Percentiles rank a stretch among this genome's conserved stretches.
These are phyloP conservation scores for Camellia sinensis DNA, from an alignment of 148 eudicot genomes.

Conservation along the genomic window DNA sequence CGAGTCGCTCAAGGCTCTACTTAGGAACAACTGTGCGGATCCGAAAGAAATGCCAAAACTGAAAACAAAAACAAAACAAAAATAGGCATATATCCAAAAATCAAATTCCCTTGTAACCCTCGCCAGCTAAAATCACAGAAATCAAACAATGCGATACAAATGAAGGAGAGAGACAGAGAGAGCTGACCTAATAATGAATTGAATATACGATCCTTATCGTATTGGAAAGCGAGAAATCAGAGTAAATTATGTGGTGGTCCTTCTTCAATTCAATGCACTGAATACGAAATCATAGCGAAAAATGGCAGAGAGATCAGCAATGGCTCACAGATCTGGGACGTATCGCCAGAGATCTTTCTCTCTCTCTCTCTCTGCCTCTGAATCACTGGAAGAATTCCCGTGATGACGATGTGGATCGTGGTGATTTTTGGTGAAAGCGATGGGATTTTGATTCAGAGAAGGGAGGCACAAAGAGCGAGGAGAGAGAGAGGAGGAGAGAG, in stretches of 20 bases:
- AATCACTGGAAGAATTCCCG: neutral
- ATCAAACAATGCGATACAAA: neutral
- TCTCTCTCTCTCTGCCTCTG: neutral
- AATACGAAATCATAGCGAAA: constrained; percentile 32
- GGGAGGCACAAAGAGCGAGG: constrained; percentile 6
- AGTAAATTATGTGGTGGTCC: constrained; percentile 15
- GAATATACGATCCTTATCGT: constrained; percentile 12
- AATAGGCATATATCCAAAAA: neutral
- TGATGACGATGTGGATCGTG: neutral
- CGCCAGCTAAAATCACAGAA: neutral
- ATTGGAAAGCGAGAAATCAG: constrained; percentile 20
- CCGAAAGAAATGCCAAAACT: constrained; percentile 16
- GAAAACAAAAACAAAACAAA: neutral
- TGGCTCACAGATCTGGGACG: constrained; percentile 29
- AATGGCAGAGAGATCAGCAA: constrained; percentile 23
- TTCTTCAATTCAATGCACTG: constrained; percentile 26
- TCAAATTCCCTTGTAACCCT: neutral
- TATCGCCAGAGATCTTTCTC: constrained; percentile 14
- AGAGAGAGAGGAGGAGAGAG: constrained; percentile 13
- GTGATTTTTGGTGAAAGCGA: neutral
- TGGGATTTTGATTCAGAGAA: constrained; percentile 12
- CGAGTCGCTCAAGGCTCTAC: neutral
- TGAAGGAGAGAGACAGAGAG: neutral
- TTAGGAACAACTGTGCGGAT: constrained; percentile 9
- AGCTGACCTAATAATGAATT: neutral